Conservation (phyloP, 192 early-diverging fungal species). For the Globomyces pollinis-pini region DNA sequence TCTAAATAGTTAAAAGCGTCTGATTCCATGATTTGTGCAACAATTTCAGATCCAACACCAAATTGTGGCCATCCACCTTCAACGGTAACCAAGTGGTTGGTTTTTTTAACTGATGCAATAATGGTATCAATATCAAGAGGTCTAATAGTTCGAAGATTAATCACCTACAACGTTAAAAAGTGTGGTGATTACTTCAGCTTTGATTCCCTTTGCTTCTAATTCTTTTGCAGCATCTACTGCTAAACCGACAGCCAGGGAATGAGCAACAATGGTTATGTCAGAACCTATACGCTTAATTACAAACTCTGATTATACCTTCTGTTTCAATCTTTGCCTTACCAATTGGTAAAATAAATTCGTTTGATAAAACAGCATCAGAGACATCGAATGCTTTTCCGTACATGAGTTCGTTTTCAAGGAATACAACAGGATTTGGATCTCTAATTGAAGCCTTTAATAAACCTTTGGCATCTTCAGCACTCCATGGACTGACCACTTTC, state of each 20-base stretch:
- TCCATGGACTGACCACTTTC: constrained; percentile 94
- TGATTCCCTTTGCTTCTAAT: constrained; percentile 68
- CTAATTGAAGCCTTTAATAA: constrained; percentile 96
- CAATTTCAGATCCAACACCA: constrained; percentile 91
- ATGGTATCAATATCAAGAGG: constrained; percentile 90
- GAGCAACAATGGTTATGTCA: constrained; percentile 89
- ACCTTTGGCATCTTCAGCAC: constrained; percentile 94
- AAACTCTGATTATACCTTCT: no score
- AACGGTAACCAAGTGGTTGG: constrained; percentile 91
- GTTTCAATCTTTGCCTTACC: constrained; percentile 91
- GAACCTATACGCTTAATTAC: constrained; percentile 42
- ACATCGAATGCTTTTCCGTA: constrained; percentile 87
- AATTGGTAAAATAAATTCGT: constrained; percentile 83
- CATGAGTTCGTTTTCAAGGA: constrained; percentile 97
- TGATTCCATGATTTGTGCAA: constrained; percentile 93
- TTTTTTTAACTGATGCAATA: constrained; percentile 92
- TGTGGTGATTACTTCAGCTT: constrained; percentile 22
- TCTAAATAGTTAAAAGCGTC: constrained; percentile 95
- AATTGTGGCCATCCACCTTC: constrained; percentile 94
- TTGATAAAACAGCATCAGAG: constrained; percentile 59
- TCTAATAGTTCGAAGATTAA: constrained; percentile 97
- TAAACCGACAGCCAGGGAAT: constrained; percentile 83
- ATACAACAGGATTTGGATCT: constrained; percentile 95
- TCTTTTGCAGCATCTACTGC: constrained; percentile 79
- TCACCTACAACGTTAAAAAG: constrained; percentile 51